Evolutionary conservation across 352 stramenopile genomes (phyloP), one percentile per base, ranked within the genome.

Genomic region (Globisporangium middletonii): DNA sequence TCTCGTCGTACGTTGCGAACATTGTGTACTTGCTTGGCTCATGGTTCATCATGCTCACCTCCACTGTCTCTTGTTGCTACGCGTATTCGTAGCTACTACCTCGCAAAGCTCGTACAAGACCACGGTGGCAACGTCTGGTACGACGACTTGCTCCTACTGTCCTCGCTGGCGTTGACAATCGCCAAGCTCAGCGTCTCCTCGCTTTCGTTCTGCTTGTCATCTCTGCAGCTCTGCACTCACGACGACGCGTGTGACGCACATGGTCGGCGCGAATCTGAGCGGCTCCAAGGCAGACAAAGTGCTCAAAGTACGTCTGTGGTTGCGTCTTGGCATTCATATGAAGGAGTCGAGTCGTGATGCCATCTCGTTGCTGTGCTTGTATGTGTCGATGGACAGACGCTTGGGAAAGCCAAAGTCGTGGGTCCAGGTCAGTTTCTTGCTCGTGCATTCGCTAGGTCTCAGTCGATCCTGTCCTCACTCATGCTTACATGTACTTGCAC

Each of bases 21-120:
- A 6, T 23, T 52, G 47, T 28, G 43, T 26, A 7, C 0, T 11
- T 47, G 18, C 4, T 18, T 4, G 23, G 43, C 19, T 28, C 6
- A 5, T 15, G 19, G 2, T 0, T 48, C 43, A 7, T 11, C 28
- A 6, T 7, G 16, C 41, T 44, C 41, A 44, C 13, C 41, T 19
- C n/a, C 9, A 13, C 18, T 9, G 12, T 12, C 33, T 48, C 19
- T 18, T 12, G 16, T 27, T 18, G 15, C 8, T 48, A 8, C 19
- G 13, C 41, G 19, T 52, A 7, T 18, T 37, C 26, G 43, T 55
- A 94, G 84, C 35, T 94, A 92, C 63, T 88, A 86, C 55, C 66
- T 92, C 47, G 77, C 77, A 19, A 94, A 94, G 62, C 58, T 94
- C 27, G 82, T 90, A 13, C 59, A 89, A 57, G 75, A 91, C 9